Base-by-base conservation (phyloP, 2,329 filamentous ascomycete species). In the Botrytis byssoidea region DNA sequence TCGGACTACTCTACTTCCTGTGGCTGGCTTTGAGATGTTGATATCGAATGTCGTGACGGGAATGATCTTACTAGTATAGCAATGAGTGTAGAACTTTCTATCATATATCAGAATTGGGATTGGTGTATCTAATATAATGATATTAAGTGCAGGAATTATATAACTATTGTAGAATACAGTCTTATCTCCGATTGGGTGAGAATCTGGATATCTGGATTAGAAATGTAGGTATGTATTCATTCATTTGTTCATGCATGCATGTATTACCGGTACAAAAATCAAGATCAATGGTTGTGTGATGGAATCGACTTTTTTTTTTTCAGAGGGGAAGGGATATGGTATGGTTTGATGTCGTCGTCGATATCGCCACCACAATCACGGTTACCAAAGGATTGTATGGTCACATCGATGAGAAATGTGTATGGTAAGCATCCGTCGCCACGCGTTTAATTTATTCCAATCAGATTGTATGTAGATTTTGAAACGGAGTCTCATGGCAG, bases 91-190 rank as follows among this genome's bases (percentile, higher is more conserved):
- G 16, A 51, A n/a, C 10, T 14, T n/a, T n/a, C 29, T 37, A 66
- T 66, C 64, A 66, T 37, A 51, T 66, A 25, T 66, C 64, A 66
- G 1, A 48, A 48, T 48, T 48, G n/a, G 44, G n/a, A n/a, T 46
- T 46, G 44, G 18, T 20, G 18, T 29, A 42, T 6, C 35, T 35
- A 35, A 35, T 35, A 35, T 35, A 2, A 66, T 51, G 48, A 51
- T 20, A 18, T n/a, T 35, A 35, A 9, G 8, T 46, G 40, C 63
- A 44, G 61, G 25, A 44, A 44, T 18, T 55, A 29, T 16, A 55
- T 29, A 64, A 65, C 22, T 5, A 46, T 8, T 65, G 8, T 8
- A 46, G 44, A 46, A 46, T 46, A 42, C 18, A 32, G 22, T 46
- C 42, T 12, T n/a, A 66, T 66, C 20, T 48, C 64, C 44, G 29